These are phyloP conservation scores for Cladosporium oxysporum DNA, from an alignment of 2,329 filamentous ascomycete genomes.

Conservation along the genomic window DNA sequence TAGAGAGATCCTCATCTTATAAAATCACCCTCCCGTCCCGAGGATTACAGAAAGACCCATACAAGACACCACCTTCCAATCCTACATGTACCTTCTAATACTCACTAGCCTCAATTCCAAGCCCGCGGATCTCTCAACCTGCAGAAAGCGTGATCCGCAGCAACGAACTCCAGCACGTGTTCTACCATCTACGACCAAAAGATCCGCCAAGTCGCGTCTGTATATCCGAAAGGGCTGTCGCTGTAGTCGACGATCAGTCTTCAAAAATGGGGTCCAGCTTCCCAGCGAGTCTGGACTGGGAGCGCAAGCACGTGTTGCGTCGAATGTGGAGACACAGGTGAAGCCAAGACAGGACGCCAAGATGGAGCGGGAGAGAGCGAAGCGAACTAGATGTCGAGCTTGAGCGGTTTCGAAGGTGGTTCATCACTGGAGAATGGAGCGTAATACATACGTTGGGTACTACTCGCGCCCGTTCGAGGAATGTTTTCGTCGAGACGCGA, in stretches of 20 bases:
- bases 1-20: background rate
- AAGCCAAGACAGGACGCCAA: background rate
- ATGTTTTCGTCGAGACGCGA: background rate
- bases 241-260: background rate
- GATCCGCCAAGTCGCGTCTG: constrained; percentile 12
- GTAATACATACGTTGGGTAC: too few relatives aligned
- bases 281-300: constrained; percentile 12
- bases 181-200: background rate
- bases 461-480: too few relatives aligned
- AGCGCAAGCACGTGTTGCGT: background rate
- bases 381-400: too few relatives aligned
- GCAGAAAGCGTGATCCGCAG: background rate
- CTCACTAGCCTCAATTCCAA: background rate
- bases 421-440: too few relatives aligned
- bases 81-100: too few relatives aligned
- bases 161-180: constrained; percentile 5
- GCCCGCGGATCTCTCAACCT: background rate
- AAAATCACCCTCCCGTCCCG: background rate
- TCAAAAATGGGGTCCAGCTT: background rate
- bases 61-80: background rate
- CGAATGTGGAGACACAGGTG: background rate
- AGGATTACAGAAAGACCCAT: background rate
- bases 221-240: background rate
- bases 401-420: too few relatives aligned
- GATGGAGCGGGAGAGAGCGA: background rate